Conservation (phyloP, 2,329 filamentous ascomycete genomes). For the Colletotrichum cuscutae region DNA sequence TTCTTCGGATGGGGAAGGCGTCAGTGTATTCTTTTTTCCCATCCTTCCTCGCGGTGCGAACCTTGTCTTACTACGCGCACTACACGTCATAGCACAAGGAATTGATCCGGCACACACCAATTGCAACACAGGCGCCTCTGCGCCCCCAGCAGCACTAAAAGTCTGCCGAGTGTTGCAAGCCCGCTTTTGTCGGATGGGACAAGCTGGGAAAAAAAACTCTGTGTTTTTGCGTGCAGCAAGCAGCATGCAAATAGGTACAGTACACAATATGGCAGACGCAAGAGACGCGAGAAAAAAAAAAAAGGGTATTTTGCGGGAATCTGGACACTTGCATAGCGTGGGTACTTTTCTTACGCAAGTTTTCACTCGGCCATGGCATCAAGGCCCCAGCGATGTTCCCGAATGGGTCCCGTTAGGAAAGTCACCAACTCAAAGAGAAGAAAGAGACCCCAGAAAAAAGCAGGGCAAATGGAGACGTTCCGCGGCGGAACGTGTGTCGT, state of each 20-base stretch:
- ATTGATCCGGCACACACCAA: conserved; percentile 28
- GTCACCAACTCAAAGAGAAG: not conserved
- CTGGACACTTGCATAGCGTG: not conserved
- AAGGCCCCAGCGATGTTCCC: not conserved
- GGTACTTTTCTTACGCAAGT: not conserved
- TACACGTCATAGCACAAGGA: conserved; percentile 33
- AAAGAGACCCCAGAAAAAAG: not conserved
- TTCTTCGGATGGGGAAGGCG: not conserved
- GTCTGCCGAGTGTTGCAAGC: conserved; percentile 23
- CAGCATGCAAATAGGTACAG: not conserved
- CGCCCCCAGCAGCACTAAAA: conserved; percentile 30
- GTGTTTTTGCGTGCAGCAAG: not conserved
- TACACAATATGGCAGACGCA: not conserved
- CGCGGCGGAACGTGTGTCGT: conserved; percentile 30
- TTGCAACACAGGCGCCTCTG: conserved; percentile 22
- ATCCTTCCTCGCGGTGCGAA: conserved; percentile 4
- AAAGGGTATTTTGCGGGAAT: conserved; percentile 17
- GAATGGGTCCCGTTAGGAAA: not conserved
- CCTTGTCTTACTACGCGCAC: conserved; percentile 28
- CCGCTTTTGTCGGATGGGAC: conserved; percentile 26
- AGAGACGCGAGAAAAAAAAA: not conserved
- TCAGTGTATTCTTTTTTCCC: not conserved
- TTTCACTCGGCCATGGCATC: not conserved
- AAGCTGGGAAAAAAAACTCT: conserved; percentile 3
- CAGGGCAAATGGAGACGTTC: conserved; percentile 26